These are phyloP conservation scores for Neofusicoccum kwambonambiense DNA, from an alignment of 2,329 filamentous ascomycete genomes.

Conservation along the genomic window DNA sequence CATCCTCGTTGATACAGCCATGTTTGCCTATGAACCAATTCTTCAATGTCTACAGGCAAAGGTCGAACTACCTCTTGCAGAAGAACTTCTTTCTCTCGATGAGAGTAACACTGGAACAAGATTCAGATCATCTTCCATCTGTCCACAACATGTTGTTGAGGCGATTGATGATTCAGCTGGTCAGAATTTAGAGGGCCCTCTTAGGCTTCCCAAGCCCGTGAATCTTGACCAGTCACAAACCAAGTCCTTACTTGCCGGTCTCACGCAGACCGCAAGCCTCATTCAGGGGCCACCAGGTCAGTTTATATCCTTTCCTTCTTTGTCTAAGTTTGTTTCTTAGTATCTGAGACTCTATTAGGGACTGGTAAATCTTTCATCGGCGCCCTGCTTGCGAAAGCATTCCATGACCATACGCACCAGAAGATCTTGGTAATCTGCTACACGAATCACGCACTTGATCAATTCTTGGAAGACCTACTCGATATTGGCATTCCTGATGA, in stretches of 20 bases:
- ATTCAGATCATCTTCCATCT: neutral
- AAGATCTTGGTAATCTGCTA: conserved; percentile 65
- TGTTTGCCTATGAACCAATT: conserved; percentile 70
- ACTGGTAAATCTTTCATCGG: conserved; percentile 77
- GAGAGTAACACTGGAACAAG: neutral
- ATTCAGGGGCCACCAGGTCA: conserved; percentile 73
- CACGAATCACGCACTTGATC: conserved; percentile 56
- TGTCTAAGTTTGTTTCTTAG: too few relatives aligned
- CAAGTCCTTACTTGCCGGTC: conserved; percentile 53
- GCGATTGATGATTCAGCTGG: conserved; percentile 22
- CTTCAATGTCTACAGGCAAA: conserved; percentile 59
- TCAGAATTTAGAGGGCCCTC: conserved; percentile 31
- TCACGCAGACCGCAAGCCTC: conserved; percentile 56
- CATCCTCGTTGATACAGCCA: conserved; percentile 56
- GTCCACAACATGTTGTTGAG: neutral
- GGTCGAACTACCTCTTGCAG: conserved; percentile 55
- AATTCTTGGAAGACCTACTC: conserved; percentile 61
- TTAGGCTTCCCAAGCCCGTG: conserved; percentile 34
- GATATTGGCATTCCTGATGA: conserved; percentile 54
- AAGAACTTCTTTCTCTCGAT: conserved; percentile 48
- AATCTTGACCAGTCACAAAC: conserved; percentile 56
- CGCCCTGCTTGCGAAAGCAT: conserved; percentile 57
- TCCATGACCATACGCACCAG: conserved; percentile 51
- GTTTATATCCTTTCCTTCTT: conserved; percentile 19
- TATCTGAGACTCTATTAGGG: conserved; percentile 41